Conservation (phyloP, 2,329 filamentous ascomycete genomes). For the Neonectria punicea region DNA sequence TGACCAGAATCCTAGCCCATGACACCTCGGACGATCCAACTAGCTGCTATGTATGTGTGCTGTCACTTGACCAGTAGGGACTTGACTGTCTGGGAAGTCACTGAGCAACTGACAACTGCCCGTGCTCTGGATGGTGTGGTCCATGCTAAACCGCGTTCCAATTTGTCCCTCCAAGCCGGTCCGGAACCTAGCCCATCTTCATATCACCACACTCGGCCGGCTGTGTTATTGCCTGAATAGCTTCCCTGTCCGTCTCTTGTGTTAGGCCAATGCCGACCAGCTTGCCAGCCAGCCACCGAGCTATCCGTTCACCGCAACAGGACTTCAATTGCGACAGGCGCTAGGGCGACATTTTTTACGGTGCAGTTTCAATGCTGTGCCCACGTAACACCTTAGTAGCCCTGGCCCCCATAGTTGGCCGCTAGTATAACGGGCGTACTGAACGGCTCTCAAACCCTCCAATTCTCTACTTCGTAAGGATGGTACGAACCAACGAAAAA, state of each 20-base stretch:
- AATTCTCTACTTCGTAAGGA: background rate
- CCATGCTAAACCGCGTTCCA: conserved; percentile 7
- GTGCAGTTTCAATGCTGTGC: background rate
- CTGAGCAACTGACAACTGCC: background rate
- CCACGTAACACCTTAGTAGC: background rate
- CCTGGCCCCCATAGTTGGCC: background rate
- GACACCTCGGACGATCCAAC: background rate
- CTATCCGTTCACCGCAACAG: conserved; percentile 9
- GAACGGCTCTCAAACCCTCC: background rate
- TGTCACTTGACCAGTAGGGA: background rate
- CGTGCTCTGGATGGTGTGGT: background rate
- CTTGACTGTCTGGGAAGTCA: background rate
- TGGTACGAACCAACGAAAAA: background rate
- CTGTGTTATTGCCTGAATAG: conserved; percentile 17
- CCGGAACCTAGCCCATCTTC: conserved; percentile 9
- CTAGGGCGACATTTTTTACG: background rate
- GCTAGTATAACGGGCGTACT: background rate
- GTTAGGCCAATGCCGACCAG: conserved; percentile 14
- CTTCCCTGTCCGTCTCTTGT: conserved; percentile 17
- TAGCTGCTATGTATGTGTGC: background rate
- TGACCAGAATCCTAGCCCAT: background rate
- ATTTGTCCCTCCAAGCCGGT: conserved; percentile 16
- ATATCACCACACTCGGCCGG: conserved; percentile 12
- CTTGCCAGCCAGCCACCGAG: background rate
- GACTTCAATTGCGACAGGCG: background rate